These are phyloP conservation scores for Mallotus japonicus DNA, from an alignment of 441 rosid species.

Conservation along the genomic window DNA sequence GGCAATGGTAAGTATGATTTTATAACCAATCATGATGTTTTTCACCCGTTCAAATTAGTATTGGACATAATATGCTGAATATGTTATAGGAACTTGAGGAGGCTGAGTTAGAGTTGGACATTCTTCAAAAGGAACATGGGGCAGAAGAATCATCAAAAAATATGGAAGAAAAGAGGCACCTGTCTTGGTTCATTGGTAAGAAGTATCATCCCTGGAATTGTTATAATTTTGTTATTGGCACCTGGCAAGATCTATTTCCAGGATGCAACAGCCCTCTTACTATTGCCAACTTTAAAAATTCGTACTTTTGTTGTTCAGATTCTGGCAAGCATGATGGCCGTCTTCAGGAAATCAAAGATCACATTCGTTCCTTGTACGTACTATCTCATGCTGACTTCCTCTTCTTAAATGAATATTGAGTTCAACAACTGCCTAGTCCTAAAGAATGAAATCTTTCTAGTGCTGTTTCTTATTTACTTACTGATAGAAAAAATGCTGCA, in stretches of 20 bases:
- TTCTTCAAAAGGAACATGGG: conserved; percentile 50
- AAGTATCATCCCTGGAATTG: conserved; percentile 1
- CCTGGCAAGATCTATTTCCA: conserved; percentile 1
- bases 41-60: conserved; percentile 14
- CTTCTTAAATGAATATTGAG: not conserved
- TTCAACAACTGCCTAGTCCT: not conserved
- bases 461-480: not conserved
- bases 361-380: conserved; percentile 59
- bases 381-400: not conserved
- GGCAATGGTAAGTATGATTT: conserved; percentile 46
- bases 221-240: not conserved
- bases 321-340: conserved; percentile 44
- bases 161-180: conserved; percentile 35
- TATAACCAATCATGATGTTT: conserved; percentile 14
- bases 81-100: conserved; percentile 63
- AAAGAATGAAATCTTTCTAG: not conserved
- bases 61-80: conserved; percentile 17
- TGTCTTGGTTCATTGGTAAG: conserved; percentile 38
- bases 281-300: conserved; percentile 1
- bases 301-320: conserved; percentile 41
- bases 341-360: conserved; percentile 72
- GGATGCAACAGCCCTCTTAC: not conserved
- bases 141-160: conserved; percentile 32
- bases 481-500: not conserved
- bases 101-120: conserved; percentile 70